phyloP scores from a whole-genome alignment of 495 filamentous ascomycete genomes.

The Podospora anserina region DNA sequence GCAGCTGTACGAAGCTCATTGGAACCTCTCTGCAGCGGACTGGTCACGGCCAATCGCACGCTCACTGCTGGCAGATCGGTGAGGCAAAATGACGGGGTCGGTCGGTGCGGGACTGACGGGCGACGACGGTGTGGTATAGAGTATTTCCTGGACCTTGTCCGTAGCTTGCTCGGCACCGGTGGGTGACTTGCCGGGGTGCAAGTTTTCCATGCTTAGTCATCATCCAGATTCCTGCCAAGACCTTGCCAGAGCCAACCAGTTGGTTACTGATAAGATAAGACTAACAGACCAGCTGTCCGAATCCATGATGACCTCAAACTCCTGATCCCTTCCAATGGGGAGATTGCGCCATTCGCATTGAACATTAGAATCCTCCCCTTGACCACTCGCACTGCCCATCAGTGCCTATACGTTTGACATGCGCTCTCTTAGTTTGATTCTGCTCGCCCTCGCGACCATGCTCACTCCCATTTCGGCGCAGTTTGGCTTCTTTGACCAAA shows the following conservation, averaged over 20 bases:
- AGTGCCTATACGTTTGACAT: conserved; percentile 16
- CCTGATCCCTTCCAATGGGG: too few species aligned
- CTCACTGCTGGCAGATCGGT: background rate
- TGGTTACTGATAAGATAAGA: conserved; percentile 35
- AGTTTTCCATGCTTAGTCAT: conserved; percentile 48
- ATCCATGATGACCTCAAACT: background rate
- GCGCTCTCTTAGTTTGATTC: conserved; percentile 32
- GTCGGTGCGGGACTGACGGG: conserved; percentile 5
- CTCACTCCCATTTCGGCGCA: conserved; percentile 48
- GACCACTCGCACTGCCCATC: too few species aligned
- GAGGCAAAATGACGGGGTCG: background rate
- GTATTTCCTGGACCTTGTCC: background rate
- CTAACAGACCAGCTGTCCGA: conserved; percentile 11
- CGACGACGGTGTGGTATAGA: conserved; percentile 4
- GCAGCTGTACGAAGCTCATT: conserved; percentile 55
- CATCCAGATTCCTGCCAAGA: background rate
- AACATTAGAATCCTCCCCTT: background rate
- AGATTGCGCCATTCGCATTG: background rate
- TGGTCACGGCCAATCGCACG: conserved; percentile 14
- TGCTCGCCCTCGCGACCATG: conserved; percentile 31
- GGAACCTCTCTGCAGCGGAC: conserved; percentile 14
- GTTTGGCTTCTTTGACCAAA: conserved; percentile 88
- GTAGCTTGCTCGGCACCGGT: background rate
- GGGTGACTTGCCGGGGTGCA: background rate
- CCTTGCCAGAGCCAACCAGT: background rate